Evolutionary conservation across 495 filamentous ascomycete genomes (phyloP).

Genomic region (Aspergillus bridgeri): DNA sequence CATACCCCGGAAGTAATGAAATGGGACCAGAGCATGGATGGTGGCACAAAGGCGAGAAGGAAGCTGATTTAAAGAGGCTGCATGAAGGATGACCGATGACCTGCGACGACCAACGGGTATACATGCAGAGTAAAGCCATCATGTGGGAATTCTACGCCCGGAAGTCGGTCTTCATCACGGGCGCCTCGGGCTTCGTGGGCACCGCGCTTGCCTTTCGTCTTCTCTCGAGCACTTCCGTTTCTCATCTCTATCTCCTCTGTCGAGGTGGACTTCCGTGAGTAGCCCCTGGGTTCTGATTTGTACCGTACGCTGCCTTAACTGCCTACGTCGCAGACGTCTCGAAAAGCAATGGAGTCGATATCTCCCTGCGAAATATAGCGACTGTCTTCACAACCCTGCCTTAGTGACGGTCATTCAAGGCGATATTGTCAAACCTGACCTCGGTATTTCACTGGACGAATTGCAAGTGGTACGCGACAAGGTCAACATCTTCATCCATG

Average conservation of each 20-base stretch:
- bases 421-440: constrained; percentile 4
- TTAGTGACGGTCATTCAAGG: constrained; percentile 9
- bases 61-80: neutral
- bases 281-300: neutral
- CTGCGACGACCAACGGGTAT: no score
- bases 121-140: no score
- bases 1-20: no score
- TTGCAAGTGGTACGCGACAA: neutral
- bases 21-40: neutral
- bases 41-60: neutral
- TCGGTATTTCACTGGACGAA: neutral
- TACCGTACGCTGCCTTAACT: neutral
- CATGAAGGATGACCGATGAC: no score
- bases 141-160: constrained; percentile 19
- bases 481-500: constrained; percentile 22
- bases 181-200: constrained; percentile 20
- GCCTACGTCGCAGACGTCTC: neutral
- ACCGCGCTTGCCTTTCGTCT: constrained; percentile 16
- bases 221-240: neutral
- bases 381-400: neutral
- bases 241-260: constrained; percentile 16
- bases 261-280: constrained; percentile 15
- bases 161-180: constrained; percentile 17
- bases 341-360: constrained; percentile 10
- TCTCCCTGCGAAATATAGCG: neutral